Evolutionary conservation across 768 basidiomycete genomes (phyloP).

Genomic region (Hericium coralloides): DNA sequence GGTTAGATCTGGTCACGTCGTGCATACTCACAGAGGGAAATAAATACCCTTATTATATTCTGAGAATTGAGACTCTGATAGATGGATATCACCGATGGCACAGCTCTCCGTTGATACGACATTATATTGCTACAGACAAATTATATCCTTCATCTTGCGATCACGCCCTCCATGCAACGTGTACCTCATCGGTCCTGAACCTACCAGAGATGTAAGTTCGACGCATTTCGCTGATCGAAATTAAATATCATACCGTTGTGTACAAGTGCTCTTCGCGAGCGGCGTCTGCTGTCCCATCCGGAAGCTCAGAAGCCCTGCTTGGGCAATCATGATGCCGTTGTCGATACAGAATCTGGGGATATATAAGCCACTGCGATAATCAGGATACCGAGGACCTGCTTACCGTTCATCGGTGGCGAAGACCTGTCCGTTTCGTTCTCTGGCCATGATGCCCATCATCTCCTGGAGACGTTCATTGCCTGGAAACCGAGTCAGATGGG

Average conservation of each 20-base stretch:
- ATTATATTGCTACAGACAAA: not conserved
- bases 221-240: slow-evolving; percentile 1
- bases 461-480: slow-evolving; percentile 91
- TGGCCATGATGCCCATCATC: slow-evolving; percentile 98
- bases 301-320: slow-evolving; percentile 86
- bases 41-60: too few relatives aligned
- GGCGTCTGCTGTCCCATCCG: slow-evolving; percentile 84
- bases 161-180: slow-evolving; percentile 80
- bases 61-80: too few relatives aligned
- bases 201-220: slow-evolving; percentile 29
- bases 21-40: too few relatives aligned
- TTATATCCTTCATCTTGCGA: not conserved
- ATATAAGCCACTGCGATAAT: not conserved
- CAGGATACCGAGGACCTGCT: slow-evolving; percentile 11
- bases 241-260: slow-evolving; percentile 61
- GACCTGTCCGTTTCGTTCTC: slow-evolving; percentile 78
- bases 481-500: slow-evolving; percentile 21
- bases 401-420: slow-evolving; percentile 96
- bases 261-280: slow-evolving; percentile 75
- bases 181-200: slow-evolving; percentile 91
- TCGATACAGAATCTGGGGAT: slow-evolving; percentile 82
- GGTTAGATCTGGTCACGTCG: too few relatives aligned
- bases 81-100: too few relatives aligned
- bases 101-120: not conserved
- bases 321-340: slow-evolving; percentile 99